Base-by-base conservation (phyloP, 208 protist genomes). In the Angomonas deanei region DNA sequence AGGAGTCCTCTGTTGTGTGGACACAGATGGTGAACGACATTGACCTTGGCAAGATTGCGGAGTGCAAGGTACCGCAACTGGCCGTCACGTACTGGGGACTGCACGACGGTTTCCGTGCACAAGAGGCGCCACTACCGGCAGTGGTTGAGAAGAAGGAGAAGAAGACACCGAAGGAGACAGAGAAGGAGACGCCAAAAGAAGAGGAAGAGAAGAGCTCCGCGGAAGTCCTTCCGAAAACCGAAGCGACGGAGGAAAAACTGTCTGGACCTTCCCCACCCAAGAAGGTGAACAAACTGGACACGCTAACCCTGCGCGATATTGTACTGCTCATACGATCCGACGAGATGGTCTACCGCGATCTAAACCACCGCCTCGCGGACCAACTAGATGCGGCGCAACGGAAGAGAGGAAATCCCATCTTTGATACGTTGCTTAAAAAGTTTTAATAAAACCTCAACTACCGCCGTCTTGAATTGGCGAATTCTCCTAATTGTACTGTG, bases 21-120 rank as follows among this genome's bases (percentile, higher is more conserved):
- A 92, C 86, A 50, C 86, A 92, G 66, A 88, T 92, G 82, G 77
- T 89, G 32, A 92, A 92, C 70, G 86, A 92, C 66, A 62, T 87
- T 26, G 86, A 87, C 53, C 60, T 92, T 5, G 82, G 82, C 36
- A 92, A 89, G 59, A 74, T 92, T 27, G 68, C 58, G 23, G 79
- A 83, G 26, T 67, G 61, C 13, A 56, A 33, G 3, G 67, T 87
- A 36, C 82, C 86, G 13, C 66, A 61, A 11, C 55, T 78, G 17
- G 86, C 86, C 15, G 32, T 87, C 31, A 63, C 73, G 3, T 89
- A 86, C 71, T 92, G 86, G 86, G 73, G 86, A 0, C 62, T 92
- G 33, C 52, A 74, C 47, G 55, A 58, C 0, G 28, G 31, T 61
- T 83, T 77, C 62, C 68, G 34, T 17, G 46, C 58, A 17, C 66